These are phyloP conservation scores for Fusarium transvaalense DNA, from an alignment of 2,329 filamentous ascomycete species.

Conservation along the genomic window DNA sequence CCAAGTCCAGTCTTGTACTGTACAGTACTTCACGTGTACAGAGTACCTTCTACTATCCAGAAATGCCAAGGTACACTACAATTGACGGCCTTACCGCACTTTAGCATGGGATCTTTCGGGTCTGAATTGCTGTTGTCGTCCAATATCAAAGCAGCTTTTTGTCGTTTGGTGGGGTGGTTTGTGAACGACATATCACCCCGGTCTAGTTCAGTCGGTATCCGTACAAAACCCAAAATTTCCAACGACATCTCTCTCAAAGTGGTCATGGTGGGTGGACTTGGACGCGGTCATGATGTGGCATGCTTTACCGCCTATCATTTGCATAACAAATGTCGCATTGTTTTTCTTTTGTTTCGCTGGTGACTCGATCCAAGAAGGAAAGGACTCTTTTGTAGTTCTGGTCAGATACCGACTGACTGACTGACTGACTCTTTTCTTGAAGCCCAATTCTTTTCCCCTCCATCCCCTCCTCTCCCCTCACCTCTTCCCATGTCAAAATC, in stretches of 20 bases:
- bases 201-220: constrained; percentile 16
- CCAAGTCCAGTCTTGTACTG: no score
- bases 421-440: constrained; percentile 5
- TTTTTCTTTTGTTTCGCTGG: constrained; percentile 20
- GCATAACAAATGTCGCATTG: constrained; percentile 32
- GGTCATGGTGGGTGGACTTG: constrained; percentile 14
- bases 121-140: constrained; percentile 28
- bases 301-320: constrained; percentile 39
- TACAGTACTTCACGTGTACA: no score
- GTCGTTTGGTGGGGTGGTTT: constrained; percentile 32
- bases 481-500: not conserved
- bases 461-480: constrained; percentile 9
- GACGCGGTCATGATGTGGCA: constrained; percentile 32
- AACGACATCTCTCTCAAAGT: constrained; percentile 21
- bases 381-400: not conserved
- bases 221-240: constrained; percentile 18
- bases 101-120: constrained; percentile 41
- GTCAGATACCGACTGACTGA: no score
- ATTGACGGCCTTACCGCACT: constrained; percentile 38
- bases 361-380: not conserved
- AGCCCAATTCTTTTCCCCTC: constrained; percentile 19
- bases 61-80: constrained; percentile 34
- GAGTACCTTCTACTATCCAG: not conserved
- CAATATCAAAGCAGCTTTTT: constrained; percentile 36
- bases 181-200: constrained; percentile 38